Percentiles rank a stretch among this genome's conserved stretches.
Conservation (phyloP, 345 rosid species). For the Salix purpurea region DNA sequence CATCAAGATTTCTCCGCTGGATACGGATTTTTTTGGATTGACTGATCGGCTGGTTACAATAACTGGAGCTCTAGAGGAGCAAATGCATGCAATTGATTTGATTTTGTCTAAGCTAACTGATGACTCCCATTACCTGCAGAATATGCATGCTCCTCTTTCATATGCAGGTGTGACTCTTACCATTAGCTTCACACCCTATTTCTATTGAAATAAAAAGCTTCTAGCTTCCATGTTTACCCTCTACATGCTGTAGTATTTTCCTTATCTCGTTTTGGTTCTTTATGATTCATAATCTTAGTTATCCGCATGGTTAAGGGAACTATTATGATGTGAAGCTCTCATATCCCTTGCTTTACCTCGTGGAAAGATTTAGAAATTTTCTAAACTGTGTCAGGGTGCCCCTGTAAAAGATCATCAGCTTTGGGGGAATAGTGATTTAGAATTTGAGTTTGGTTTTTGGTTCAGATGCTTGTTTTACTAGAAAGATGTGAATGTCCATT, state of each 20-base stretch:
- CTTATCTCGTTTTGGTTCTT: not conserved
- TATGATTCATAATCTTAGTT: not conserved
- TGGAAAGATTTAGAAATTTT: not conserved
- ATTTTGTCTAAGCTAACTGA: constrained; percentile 80
- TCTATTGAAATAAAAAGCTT: not conserved
- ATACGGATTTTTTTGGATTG: constrained; percentile 75
- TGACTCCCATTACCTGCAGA: constrained; percentile 81
- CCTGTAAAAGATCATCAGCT: not conserved
- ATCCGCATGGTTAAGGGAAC: not conserved
- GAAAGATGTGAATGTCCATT: not conserved
- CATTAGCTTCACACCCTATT: constrained; percentile 6
- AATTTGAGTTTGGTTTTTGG: not conserved
- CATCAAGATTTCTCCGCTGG: constrained; percentile 92
- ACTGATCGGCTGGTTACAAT: constrained; percentile 93
- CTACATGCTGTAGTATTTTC: not conserved
- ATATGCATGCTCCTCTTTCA: constrained; percentile 74
- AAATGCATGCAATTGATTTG: constrained; percentile 83
- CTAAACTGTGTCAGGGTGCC: not conserved
- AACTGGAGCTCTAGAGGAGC: constrained; percentile 82
- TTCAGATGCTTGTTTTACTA: not conserved
- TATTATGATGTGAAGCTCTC: not conserved
- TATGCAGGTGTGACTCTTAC: constrained; percentile 64
- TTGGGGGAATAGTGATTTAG: not conserved
- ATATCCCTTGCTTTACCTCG: not conserved
- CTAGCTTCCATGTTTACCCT: not conserved